Conservation (phyloP, 2,329 filamentous ascomycete species). For the Paraconiothyrium sp. region DNA sequence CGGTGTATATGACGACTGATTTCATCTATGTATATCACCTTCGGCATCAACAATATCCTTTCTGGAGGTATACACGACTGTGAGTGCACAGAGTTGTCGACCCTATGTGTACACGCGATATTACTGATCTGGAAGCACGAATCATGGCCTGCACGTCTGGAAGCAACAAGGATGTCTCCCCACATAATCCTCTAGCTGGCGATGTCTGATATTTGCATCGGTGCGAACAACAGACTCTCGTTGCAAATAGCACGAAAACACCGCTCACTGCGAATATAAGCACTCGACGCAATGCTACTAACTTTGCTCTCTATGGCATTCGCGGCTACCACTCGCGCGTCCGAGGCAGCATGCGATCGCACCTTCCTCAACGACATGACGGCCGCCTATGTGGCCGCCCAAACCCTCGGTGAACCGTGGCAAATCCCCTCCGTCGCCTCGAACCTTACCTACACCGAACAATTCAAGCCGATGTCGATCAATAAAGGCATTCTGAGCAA, state of each 20-base stretch:
- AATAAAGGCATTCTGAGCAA: slow-evolving; percentile 28
- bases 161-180: background rate
- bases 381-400: slow-evolving; percentile 27
- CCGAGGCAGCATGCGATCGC: slow-evolving; percentile 23
- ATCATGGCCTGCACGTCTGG: background rate
- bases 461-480: slow-evolving; percentile 28
- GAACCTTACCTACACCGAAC: slow-evolving; percentile 34
- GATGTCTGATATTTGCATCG: background rate
- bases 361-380: slow-evolving; percentile 30
- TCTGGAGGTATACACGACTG: background rate
- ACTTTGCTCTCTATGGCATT: slow-evolving; percentile 4
- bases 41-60: background rate
- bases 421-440: slow-evolving; percentile 20
- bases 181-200: background rate
- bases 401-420: slow-evolving; percentile 26
- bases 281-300: background rate
- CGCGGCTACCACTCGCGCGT: slow-evolving; percentile 2
- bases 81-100: background rate
- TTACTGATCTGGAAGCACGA: background rate
- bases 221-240: background rate
- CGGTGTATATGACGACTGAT: background rate
- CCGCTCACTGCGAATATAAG: background rate
- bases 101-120: background rate
- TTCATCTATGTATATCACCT: background rate
- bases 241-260: background rate